Evolutionary conservation across 768 basidiomycete species (phyloP).

Genomic region (Panellus pusillus): DNA sequence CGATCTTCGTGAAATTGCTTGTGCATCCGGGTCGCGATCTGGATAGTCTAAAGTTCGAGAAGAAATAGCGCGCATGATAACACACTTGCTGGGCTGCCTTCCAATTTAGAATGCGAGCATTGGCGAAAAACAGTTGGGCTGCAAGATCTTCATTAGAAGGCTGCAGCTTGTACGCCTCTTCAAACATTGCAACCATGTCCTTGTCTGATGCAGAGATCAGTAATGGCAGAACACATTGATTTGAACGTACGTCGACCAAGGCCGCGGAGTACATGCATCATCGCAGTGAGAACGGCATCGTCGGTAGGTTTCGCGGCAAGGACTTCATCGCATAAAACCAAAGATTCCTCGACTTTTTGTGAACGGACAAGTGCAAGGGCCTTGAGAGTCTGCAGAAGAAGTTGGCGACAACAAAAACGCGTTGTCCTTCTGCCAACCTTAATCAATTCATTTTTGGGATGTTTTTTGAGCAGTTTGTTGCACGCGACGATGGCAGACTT

Average conservation of each 20-base stretch:
- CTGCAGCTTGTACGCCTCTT: constrained; percentile 80
- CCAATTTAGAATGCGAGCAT: constrained; percentile 79
- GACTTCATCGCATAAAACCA: constrained; percentile 77
- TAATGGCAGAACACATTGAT: neutral
- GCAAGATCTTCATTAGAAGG: constrained; percentile 83
- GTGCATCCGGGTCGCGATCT: constrained; percentile 81
- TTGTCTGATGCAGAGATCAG: constrained; percentile 44
- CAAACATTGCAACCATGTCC: constrained; percentile 83
- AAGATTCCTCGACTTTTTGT: constrained; percentile 84
- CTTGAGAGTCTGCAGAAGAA: constrained; percentile 65
- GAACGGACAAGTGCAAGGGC: constrained; percentile 80
- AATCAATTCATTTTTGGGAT: constrained; percentile 69
- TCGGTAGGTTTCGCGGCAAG: constrained; percentile 70
- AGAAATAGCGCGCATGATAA: neutral
- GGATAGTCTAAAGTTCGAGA: constrained; percentile 8
- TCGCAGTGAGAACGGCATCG: constrained; percentile 71
- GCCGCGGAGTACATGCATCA: constrained; percentile 82
- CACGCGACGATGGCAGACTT: constrained; percentile 84
- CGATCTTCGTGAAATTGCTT: constrained; percentile 82
- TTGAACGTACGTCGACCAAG: constrained; percentile 61
- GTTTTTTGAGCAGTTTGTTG: constrained; percentile 87
- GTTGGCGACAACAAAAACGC: constrained; percentile 11
- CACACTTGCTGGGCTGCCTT: constrained; percentile 80
- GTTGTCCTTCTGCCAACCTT: constrained; percentile 46
- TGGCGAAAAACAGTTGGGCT: constrained; percentile 82